phyloP scores from a whole-genome alignment of 1,139 yeast species.

The Sugiyamaella novakii region DNA sequence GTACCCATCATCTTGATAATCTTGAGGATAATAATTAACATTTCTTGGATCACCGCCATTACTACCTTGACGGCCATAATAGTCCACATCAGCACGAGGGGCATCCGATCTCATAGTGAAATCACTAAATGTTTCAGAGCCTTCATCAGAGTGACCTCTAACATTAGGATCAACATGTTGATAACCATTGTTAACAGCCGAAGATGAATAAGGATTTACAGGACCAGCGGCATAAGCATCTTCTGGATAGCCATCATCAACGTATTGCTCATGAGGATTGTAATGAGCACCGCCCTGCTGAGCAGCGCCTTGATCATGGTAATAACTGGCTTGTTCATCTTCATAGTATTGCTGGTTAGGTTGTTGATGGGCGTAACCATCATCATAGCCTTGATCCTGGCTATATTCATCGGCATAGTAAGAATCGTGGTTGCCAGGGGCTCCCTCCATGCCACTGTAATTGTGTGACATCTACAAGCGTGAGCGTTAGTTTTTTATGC shows the following conservation, averaged over 20 bases:
- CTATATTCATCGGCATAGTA: constrained; percentile 34
- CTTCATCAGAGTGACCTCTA: constrained; percentile 40
- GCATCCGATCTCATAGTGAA: constrained; percentile 49
- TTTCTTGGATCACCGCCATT: constrained; percentile 35
- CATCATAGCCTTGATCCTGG: constrained; percentile 41
- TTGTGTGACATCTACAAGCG: constrained; percentile 17
- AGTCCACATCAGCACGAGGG: constrained; percentile 45
- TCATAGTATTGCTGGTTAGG: constrained; percentile 38
- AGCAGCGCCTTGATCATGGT: constrained; percentile 29
- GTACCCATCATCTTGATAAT: constrained; percentile 39
- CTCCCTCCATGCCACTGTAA: constrained; percentile 18
- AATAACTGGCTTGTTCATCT: constrained; percentile 37
- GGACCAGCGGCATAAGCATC: constrained; percentile 41
- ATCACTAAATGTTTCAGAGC: constrained; percentile 48
- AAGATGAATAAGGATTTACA: constrained; percentile 40
- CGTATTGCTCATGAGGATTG: constrained; percentile 40
- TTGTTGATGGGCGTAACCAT: constrained; percentile 33
- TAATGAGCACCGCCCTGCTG: constrained; percentile 31
- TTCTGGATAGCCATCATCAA: constrained; percentile 42
- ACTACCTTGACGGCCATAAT: constrained; percentile 42
- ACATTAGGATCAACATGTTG: constrained; percentile 31
- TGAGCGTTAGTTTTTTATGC: not conserved
- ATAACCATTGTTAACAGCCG: constrained; percentile 34
- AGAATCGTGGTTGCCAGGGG: constrained; percentile 29
- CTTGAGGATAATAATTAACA: constrained; percentile 44